Evolutionary conservation across 352 stramenopile genomes (phyloP), one percentile per base, ranked within the genome.

Genomic region (Peronospora destructor): DNA sequence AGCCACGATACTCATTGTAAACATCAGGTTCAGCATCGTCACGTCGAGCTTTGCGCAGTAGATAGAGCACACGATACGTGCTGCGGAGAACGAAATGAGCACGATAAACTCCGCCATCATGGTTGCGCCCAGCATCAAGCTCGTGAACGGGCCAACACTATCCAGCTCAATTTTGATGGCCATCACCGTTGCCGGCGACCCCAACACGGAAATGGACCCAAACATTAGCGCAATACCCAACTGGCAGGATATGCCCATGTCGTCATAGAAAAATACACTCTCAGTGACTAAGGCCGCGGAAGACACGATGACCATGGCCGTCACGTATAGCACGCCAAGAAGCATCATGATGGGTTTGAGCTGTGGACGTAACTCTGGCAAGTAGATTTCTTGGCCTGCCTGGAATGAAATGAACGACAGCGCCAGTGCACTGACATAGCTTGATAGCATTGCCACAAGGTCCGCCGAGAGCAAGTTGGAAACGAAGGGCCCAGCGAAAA

Each of bases 81-180:
- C 62, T 28, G 85, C 44, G 0, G 76, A 87, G 53, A 87, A 87
- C 3, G 71, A 82, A 1, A 87, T 45, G 34, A 87, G 62, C 48
- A 87, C 76, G 11, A 87, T 55, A 25, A 87, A 87, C 61, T 87
- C 76, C 29, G 76, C 71, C 5, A 58, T 76, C 76, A 87, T 87
- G 8, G 73, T 85, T 11, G 73, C 62, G 5, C 76, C 76, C 0
- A 87, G 68, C 76, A 87, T 87, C n/a, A 87, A 60, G 43, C 73
- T 85, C 5, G 76, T 87, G 48, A 87, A 87, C 0, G 71, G 73
- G 8, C 76, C 76, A 8, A 81, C 76, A 32, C 73, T 82, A 37
- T 87, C 76, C 33, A 85, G 54, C 49, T 85, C 74, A 38, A 84
- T 85, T 54, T 85, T 83, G 68, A 85, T 85, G 10, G 74, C 74